Evolutionary conservation across 441 rosid species (phyloP).

Genomic region (Hura crepitans): DNA sequence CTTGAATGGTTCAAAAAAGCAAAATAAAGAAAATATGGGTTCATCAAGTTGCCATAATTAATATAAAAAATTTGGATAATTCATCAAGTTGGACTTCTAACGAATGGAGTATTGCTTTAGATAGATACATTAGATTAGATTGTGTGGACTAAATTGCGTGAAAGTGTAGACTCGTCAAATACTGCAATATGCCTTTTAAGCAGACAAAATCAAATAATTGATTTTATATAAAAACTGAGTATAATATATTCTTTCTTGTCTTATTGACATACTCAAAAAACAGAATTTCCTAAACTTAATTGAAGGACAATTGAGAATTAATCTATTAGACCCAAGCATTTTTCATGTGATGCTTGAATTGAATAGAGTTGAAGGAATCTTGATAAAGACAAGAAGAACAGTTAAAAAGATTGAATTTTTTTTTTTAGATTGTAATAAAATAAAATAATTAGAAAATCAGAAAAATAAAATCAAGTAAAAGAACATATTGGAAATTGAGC

Average conservation of each 20-base stretch:
- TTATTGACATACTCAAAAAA: slow-evolving; percentile 5
- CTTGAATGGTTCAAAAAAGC: slow-evolving; percentile 9
- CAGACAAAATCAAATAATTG: background rate
- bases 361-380: no score
- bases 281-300: background rate
- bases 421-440: no score
- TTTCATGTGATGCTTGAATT: no score
- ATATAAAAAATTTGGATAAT: background rate
- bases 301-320: background rate
- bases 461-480: background rate
- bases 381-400: no score
- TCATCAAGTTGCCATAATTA: no score
- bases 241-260: background rate
- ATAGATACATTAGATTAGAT: no score
- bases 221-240: background rate
- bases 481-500: slow-evolving; percentile 4
- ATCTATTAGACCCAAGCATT: background rate
- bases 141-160: background rate
- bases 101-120: no score
- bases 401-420: no score
- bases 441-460: background rate
- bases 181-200: slow-evolving; percentile 2
- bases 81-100: no score
- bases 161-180: background rate
- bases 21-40: background rate